Conservation (phyloP, 257 asterid genomes). For the Solanum dulcamara region DNA sequence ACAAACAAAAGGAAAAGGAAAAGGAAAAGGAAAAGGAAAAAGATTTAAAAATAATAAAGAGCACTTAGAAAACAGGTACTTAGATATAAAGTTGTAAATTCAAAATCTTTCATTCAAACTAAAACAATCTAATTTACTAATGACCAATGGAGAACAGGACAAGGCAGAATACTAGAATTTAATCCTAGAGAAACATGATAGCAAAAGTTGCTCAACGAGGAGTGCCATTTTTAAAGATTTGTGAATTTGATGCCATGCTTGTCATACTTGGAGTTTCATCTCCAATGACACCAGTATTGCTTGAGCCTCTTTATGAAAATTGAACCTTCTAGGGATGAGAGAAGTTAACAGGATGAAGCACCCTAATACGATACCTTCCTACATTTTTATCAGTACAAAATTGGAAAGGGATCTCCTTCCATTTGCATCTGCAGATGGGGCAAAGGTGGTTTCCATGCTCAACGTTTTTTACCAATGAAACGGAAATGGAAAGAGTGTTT, state of each 20-base stretch:
- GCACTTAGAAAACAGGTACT: background rate
- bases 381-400: background rate
- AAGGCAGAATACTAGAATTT: background rate
- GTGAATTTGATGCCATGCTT: conserved; percentile 13
- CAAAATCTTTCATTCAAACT: background rate
- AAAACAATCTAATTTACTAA: no score
- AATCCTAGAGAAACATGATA: background rate
- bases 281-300: background rate
- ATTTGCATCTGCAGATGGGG: conserved; percentile 19
- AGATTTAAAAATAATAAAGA: no score
- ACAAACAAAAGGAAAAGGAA: background rate
- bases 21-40: no score
- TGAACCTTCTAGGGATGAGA: background rate
- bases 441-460: conserved; percentile 16
- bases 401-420: conserved; percentile 12
- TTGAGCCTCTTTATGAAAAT: conserved; percentile 10
- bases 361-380: no score
- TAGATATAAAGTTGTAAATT: background rate
- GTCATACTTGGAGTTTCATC: conserved; percentile 18
- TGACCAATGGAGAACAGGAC: background rate
- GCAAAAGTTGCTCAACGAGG: background rate
- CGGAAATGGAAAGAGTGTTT: conserved; percentile 18
- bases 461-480: conserved; percentile 12
- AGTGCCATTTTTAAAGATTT: background rate
- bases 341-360: background rate